Evolutionary conservation across 148 eudicot species (phyloP), one percentile per base, ranked within the genome.

Genomic region (Silene latifolia): DNA sequence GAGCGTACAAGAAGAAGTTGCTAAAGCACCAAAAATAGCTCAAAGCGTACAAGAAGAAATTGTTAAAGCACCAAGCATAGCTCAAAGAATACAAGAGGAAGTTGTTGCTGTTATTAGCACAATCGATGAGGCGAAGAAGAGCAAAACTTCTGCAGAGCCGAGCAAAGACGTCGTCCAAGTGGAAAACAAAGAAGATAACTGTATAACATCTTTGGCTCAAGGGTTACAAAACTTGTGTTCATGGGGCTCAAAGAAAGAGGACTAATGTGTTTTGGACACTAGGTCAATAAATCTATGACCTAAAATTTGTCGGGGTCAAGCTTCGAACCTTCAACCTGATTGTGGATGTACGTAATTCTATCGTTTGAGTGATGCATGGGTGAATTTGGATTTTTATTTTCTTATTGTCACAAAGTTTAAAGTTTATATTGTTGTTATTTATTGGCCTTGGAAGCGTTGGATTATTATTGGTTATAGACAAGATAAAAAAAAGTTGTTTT

Each of bases 81-180:
- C 79, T 58, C 83, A 83, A 48, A 77, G 87, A 72, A 85, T 85
- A 65, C 87, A 85, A 81, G 92, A 89, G 77, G 92, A 89, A 74
- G 71, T 86, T 57, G 85, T 83, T 73, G 89, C 86, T 23, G 78
- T 86, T 46, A 71, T 86, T 47, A 66, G 77, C 20, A 77, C 88
- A 42, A 72, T 88, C 72, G 88, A 51, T 13, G 56, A 23, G 11
- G 39, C 61, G 15, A 54, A 15, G 17, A 70, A 70, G 23, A 51
- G 59, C 2, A 14, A 47, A 13, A 15, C 39, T n/a, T 1, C 47
- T 51, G 56, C 17, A 51, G 56, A 15, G 17, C 56, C 56, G 56
- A 51, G 56, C 56, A 2, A 51, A 11, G 67, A 66, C 44, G 44
- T 23, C 27, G 44, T 23, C 19, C 35, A 53, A 17, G 79, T 25